Percentiles rank a stretch among this genome's conserved stretches.
These are phyloP conservation scores for Clonostachys rosea DNA, from an alignment of 2,329 filamentous ascomycete genomes.

Conservation along the genomic window DNA sequence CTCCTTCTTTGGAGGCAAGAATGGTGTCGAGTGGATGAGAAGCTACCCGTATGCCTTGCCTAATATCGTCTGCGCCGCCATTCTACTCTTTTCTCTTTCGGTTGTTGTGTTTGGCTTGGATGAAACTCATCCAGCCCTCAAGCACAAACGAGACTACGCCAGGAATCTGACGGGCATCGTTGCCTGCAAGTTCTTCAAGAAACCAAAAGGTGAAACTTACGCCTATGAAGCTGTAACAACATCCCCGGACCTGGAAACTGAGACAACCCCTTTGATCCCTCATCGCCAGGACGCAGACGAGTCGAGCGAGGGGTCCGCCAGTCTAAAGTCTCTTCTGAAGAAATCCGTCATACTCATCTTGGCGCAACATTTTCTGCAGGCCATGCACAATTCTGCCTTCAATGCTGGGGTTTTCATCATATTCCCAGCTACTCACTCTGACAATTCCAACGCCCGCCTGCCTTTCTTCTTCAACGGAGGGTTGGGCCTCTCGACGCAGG, in stretches of 20 bases:
- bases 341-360: neutral
- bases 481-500: constrained; percentile 12
- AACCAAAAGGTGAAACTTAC: neutral
- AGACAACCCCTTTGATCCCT: neutral
- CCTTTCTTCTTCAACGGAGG: constrained; percentile 13
- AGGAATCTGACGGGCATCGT: neutral
- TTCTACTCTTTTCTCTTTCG: constrained; percentile 8
- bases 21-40: constrained; percentile 11
- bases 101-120: constrained; percentile 11
- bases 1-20: constrained; percentile 6
- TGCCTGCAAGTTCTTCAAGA: neutral
- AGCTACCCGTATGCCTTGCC: constrained; percentile 13
- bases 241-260: neutral
- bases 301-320: too few species aligned
- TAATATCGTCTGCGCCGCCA: constrained; percentile 8
- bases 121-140: constrained; percentile 8
- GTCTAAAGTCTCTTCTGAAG: neutral
- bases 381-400: constrained; percentile 5
- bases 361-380: neutral
- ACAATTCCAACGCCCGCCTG: constrained; percentile 1
- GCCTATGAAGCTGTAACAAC: neutral
- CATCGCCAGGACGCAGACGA: neutral
- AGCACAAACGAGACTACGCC: constrained; percentile 6
- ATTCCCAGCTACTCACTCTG: constrained; percentile 6
- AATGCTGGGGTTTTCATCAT: constrained; percentile 13